These are phyloP conservation scores for Tympanopsis confertula DNA, from an alignment of 2,329 filamentous ascomycete genomes.

Conservation along the genomic window DNA sequence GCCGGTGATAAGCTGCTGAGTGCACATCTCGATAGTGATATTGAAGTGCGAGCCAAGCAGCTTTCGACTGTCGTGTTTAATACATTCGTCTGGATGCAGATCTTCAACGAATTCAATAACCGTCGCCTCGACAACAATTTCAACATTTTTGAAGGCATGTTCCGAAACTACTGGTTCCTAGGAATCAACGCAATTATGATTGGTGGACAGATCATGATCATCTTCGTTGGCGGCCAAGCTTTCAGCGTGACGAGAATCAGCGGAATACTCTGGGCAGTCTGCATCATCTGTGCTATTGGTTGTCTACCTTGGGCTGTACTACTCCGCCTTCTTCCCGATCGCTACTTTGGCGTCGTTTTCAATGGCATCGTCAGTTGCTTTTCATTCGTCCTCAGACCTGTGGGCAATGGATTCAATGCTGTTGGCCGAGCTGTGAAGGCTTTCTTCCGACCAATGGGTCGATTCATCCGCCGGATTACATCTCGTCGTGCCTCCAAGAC, in stretches of 20 bases:
- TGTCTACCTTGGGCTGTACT: slow-evolving; percentile 36
- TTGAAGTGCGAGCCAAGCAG: slow-evolving; percentile 23
- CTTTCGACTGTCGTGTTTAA: slow-evolving; percentile 57
- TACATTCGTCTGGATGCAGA: slow-evolving; percentile 62
- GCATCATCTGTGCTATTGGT: slow-evolving; percentile 31
- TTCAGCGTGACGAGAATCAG: slow-evolving; percentile 37
- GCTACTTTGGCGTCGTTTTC: neutral
- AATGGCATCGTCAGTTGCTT: neutral
- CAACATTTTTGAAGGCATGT: slow-evolving; percentile 47
- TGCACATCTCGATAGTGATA: slow-evolving; percentile 21
- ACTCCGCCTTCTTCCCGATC: slow-evolving; percentile 37
- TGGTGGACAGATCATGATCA: slow-evolving; percentile 41
- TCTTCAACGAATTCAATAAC: slow-evolving; percentile 60
- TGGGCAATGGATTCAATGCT: neutral
- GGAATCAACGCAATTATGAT: slow-evolving; percentile 44
- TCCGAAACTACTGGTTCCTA: slow-evolving; percentile 45
- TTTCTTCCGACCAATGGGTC: neutral
- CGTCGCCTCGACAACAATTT: slow-evolving; percentile 50
- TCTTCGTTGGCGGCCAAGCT: slow-evolving; percentile 42
- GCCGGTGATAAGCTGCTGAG: slow-evolving; percentile 41
- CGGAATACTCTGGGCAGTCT: slow-evolving; percentile 41
- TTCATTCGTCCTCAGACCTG: neutral
- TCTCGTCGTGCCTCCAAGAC: neutral
- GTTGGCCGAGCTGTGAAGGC: neutral
- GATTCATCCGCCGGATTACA: too few relatives aligned